Evolutionary conservation across 208 protist genomes (phyloP).

Genomic region (Trypanosoma vivax): DNA sequence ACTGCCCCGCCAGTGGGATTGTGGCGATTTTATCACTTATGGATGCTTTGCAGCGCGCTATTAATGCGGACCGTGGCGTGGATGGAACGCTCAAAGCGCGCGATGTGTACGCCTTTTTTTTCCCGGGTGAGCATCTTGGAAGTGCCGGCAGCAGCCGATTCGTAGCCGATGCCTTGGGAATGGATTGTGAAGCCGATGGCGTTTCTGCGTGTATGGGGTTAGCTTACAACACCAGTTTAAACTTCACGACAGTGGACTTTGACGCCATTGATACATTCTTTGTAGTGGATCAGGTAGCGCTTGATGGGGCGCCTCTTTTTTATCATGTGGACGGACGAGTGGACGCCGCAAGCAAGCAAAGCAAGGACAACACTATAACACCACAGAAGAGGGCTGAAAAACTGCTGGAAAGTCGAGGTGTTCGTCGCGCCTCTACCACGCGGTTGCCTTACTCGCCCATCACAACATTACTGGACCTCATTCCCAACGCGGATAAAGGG

Average conservation of each 20-base stretch:
- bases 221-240: conserved; percentile 24
- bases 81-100: background rate
- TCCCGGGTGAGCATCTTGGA: conserved; percentile 24
- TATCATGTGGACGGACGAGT: conserved; percentile 35
- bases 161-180: conserved; percentile 15
- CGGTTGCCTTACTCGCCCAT: conserved; percentile 24
- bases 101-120: conserved; percentile 29
- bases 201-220: conserved; percentile 14
- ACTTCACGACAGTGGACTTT: conserved; percentile 36
- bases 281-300: conserved; percentile 28
- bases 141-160: conserved; percentile 27
- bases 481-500: background rate
- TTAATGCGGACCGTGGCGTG: background rate
- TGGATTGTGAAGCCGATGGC: conserved; percentile 3
- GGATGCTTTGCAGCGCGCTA: conserved; percentile 14
- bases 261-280: conserved; percentile 20
- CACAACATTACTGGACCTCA: conserved; percentile 15
- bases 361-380: background rate
- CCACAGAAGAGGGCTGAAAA: conserved; percentile 5
- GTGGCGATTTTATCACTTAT: conserved; percentile 17
- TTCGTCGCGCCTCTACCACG: conserved; percentile 1
- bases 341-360: background rate
- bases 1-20: conserved; percentile 23
- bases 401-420: background rate
- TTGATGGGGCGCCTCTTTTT: conserved; percentile 14